A percentile compares a stretch with the other conserved stretches of the same genome.
phyloP scores from a whole-genome alignment of 208 protist species.

The Wallacemonas rigidus region DNA sequence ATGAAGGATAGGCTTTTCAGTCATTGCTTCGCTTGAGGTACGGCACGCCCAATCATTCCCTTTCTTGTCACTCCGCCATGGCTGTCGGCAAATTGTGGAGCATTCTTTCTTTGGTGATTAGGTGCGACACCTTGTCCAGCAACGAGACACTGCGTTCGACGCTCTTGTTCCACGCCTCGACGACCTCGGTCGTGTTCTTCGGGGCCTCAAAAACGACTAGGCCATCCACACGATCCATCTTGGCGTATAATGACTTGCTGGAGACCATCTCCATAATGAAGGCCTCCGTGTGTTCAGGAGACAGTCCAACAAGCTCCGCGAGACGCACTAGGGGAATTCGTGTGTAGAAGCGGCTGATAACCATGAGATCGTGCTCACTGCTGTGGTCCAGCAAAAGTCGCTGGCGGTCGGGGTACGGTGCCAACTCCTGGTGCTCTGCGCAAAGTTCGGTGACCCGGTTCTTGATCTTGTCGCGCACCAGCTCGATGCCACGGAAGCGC shows the following conservation, averaged over 20 bases:
- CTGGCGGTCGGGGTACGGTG: constrained; percentile 47
- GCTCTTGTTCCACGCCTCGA: constrained; percentile 86
- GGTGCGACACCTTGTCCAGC: constrained; percentile 93
- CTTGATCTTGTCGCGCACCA: constrained; percentile 79
- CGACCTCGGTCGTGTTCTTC: constrained; percentile 88
- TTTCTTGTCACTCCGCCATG: constrained; percentile 21
- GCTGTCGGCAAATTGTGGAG: constrained; percentile 64
- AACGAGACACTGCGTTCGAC: constrained; percentile 88
- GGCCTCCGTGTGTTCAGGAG: constrained; percentile 85
- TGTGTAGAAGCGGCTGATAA: constrained; percentile 94
- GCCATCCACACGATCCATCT: constrained; percentile 94
- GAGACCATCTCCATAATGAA: constrained; percentile 93
- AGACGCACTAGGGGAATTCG: constrained; percentile 92
- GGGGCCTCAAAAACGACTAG: constrained; percentile 90
- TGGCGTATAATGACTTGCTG: constrained; percentile 90
- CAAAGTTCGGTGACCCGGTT: constrained; percentile 56
- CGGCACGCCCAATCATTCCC: neutral
- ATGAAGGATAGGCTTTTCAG: too few species aligned
- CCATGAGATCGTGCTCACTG: constrained; percentile 96
- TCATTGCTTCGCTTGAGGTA: too few species aligned
- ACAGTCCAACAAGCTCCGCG: constrained; percentile 89
- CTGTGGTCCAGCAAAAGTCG: constrained; percentile 90
- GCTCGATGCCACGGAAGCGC: constrained; percentile 85
- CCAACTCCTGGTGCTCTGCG: constrained; percentile 75
- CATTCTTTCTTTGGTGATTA: constrained; percentile 95